A percentile compares a stretch with the other conserved stretches of the same genome.
These are phyloP conservation scores for Starmerella sp. DNA, from an alignment of 805 yeast species.

Conservation along the genomic window DNA sequence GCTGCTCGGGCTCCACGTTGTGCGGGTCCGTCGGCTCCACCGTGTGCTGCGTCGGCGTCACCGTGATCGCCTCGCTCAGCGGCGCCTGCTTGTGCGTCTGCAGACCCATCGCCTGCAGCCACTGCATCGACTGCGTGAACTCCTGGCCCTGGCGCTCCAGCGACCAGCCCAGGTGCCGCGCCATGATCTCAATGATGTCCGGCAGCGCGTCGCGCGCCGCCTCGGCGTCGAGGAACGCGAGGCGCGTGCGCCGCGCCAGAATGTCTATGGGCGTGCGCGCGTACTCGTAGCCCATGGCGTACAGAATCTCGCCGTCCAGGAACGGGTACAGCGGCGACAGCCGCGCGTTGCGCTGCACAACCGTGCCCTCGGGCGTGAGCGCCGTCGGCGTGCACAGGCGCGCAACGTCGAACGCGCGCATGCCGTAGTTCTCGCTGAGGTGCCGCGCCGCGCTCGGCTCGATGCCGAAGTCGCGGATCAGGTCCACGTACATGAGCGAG, in stretches of 20 bases:
- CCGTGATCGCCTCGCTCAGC: conserved; percentile 11
- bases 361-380: conserved; percentile 27
- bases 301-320: conserved; percentile 72
- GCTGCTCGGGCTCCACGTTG: conserved; percentile 2
- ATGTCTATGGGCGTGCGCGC: conserved; percentile 81
- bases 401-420: conserved; percentile 60
- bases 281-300: conserved; percentile 72
- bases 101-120: conserved; percentile 34
- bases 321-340: conserved; percentile 50
- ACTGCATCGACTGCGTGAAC: conserved; percentile 29
- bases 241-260: conserved; percentile 83
- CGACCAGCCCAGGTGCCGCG: conserved; percentile 65
- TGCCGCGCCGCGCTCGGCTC: conserved; percentile 69
- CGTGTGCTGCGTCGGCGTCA: conserved; percentile 8
- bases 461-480: conserved; percentile 65
- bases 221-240: conserved; percentile 80
- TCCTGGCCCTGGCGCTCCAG: conserved; percentile 44
- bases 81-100: conserved; percentile 16
- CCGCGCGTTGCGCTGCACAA: conserved; percentile 37
- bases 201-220: conserved; percentile 73
- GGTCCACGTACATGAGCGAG: conserved; percentile 58
- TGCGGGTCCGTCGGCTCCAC: conserved; percentile 5
- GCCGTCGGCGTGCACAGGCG: conserved; percentile 38
- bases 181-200: conserved; percentile 78
- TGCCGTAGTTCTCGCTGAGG: conserved; percentile 78